Base-by-base conservation (phyloP, 345 rosid species). In the Salix caprea region DNA sequence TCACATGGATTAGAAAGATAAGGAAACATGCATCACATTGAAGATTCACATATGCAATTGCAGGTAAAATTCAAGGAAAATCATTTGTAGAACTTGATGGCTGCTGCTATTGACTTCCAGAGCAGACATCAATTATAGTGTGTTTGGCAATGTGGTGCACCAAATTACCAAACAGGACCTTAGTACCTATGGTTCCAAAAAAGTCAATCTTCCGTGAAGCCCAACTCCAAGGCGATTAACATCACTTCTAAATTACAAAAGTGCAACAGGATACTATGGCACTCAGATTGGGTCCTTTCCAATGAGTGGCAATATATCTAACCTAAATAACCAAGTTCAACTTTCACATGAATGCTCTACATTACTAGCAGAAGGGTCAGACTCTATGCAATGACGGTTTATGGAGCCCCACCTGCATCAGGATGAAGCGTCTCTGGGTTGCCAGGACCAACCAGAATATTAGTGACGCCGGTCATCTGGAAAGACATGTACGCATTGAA, bases 401-500 rank as follows among this genome's bases (percentile, higher is more conserved):
- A 75, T 75, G 61, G 36, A 67, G 74, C 24, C 30, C 74, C 65
- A 92, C 99, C 96, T 82, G 96, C 96, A 81, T 96, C 98, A 4
- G 99, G 99, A 83, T 92, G 74, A 81, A 92, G 96, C 14, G 91
- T 96, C 69, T 82, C 62, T 2, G 93, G 87, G 79, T 80, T 34
- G 73, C 91, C 86, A 85, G 98, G 97, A 74, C 98, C 98, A 62
- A 96, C 96, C 60, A 93, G 44, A 64, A 96, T 96, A 67, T 93
- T 72, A 75, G 97, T 93, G 82, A 96, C 78, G 4, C 98, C 98
- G 7, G 98, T 96, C 98, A 96, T 96, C 87, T 96, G 99, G 90
- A 96, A 93, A 67, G 97, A 87, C 98, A 92, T 96, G 84, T 93
- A 96, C 48, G 99, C 86, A 72, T 96, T 96, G 89, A 96, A 96